Evolutionary conservation across 129 eudicot species (phyloP), one percentile per base, ranked within the genome.

Genomic region (Sambucus nigra): DNA sequence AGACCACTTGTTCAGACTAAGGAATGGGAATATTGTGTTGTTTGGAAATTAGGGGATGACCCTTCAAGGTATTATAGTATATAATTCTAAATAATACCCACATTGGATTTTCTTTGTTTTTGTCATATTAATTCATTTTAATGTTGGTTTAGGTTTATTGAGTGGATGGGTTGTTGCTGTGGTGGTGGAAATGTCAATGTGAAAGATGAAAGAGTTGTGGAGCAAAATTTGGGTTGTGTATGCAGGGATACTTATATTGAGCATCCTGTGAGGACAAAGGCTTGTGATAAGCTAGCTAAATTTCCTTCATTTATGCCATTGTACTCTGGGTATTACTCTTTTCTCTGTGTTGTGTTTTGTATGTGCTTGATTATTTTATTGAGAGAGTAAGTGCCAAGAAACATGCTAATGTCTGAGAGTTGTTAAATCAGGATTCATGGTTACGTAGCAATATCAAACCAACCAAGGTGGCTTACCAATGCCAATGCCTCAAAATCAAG

Each of bases 31-130:
- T 88, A 75, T 48, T 84, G 92, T 67, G 78, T 84, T 57, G 71
- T 78, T 68, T 88, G 97, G 97, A 71, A 65, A 31, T 69, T 80
- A 41, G 93, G 94, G 7, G 88, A 84, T 58, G 97, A 88, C 59
- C 92, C 94, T 38, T 84, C 95, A 8, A 84, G 88, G 95, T 80
- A 64, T 26, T 39, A n/a, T 32, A n/a, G n/a, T n/a, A n/a, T 49
- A 15, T 57, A 38, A 42, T n/a, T 42, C 14, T 42, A 7, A 42
- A 6, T 1, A 42, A 14, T 15, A 12, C 18, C n/a, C n/a, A 42
- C 21, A 42, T 6, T 42, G n/a, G n/a, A n/a, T n/a, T 42, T 42
- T n/a, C 14, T 7, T 15, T 7, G 2, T 13, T 42, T 42, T 42
- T 15, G 1, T 42, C 48, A 42, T 42, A 42, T 42, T 7, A 13